phyloP scores from a whole-genome alignment of 2,329 filamentous ascomycete genomes.

The Diplodia corticola region DNA sequence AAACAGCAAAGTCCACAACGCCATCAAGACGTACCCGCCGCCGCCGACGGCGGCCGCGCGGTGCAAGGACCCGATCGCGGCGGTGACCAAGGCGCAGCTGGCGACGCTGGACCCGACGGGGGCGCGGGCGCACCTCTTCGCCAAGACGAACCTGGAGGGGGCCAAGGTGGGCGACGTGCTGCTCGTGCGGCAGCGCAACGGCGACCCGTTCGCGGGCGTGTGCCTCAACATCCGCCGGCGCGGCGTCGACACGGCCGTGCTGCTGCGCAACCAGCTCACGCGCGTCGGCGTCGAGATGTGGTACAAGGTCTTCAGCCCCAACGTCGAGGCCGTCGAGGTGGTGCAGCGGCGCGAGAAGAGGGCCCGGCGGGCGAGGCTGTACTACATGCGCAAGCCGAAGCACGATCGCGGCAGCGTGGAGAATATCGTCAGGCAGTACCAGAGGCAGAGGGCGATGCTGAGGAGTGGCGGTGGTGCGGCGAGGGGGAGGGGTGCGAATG shows the following conservation, averaged over 20 bases:
- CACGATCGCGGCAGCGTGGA: conserved; percentile 42
- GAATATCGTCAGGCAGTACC: conserved; percentile 39
- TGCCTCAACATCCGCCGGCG: conserved; percentile 82
- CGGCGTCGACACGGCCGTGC: conserved; percentile 82
- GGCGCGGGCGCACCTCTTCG: conserved; percentile 78
- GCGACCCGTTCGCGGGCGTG: conserved; percentile 87
- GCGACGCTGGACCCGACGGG: conserved; percentile 79
- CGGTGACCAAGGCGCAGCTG: conserved; percentile 69
- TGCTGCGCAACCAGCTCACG: conserved; percentile 83
- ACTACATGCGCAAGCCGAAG: conserved; percentile 71
- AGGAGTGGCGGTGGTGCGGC: conserved; percentile 25
- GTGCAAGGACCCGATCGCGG: conserved; percentile 67
- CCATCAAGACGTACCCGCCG: conserved; percentile 55
- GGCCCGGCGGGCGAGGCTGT: conserved; percentile 81
- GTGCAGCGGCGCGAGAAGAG: conserved; percentile 84
- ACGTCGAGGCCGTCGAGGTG: conserved; percentile 87
- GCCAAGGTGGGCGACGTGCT: conserved; percentile 87
- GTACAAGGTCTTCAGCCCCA: conserved; percentile 92
- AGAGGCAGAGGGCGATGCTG: conserved; percentile 38
- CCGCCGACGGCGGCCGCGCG: conserved; percentile 56
- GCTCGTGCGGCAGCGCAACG: conserved; percentile 79
- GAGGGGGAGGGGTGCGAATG: conserved; percentile 28
- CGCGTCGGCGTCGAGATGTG: conserved; percentile 93
- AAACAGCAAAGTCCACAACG: conserved; percentile 39
- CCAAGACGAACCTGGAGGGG: conserved; percentile 71